Conservation (phyloP, 2,329 filamentous ascomycete genomes). For the Ophiocordyceps camponoti-rufipedis region DNA sequence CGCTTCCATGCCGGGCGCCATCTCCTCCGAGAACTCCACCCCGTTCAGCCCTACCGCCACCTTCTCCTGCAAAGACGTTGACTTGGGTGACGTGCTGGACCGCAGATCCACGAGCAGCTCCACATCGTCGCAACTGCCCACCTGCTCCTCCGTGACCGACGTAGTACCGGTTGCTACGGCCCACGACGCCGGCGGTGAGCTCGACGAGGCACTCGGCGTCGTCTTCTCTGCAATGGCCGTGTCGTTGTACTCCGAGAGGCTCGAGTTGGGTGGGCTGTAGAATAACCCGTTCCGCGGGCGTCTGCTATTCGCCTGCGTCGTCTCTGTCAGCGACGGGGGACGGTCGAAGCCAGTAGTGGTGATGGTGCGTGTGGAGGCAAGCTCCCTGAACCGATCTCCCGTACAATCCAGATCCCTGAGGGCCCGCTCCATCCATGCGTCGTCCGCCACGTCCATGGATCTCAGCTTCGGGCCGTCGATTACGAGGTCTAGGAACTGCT, state of each 20-base stretch:
- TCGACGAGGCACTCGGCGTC: constrained; percentile 11
- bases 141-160: constrained; percentile 6
- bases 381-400: constrained; percentile 9
- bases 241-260: constrained; percentile 5
- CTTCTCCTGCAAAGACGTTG: constrained; percentile 6
- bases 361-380: constrained; percentile 41
- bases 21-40: too few relatives aligned
- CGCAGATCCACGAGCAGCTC: background rate
- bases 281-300: constrained; percentile 4
- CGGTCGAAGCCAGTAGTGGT: constrained; percentile 39
- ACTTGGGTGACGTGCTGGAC: constrained; percentile 10
- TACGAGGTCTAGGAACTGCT: background rate
- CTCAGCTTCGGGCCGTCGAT: background rate
- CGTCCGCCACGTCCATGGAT: constrained; percentile 1
- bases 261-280: constrained; percentile 7
- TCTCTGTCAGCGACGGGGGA: constrained; percentile 2
- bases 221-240: constrained; percentile 5
- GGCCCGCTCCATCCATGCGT: constrained; percentile 7
- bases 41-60: background rate
- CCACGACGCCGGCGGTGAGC: constrained; percentile 2
- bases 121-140: background rate
- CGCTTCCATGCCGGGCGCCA: background rate
- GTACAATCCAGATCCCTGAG: constrained; percentile 8
- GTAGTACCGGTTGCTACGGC: constrained; percentile 13
- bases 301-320: background rate